Base-by-base conservation (phyloP, 2,329 filamentous ascomycete species). In the Fusarium tupiense region DNA sequence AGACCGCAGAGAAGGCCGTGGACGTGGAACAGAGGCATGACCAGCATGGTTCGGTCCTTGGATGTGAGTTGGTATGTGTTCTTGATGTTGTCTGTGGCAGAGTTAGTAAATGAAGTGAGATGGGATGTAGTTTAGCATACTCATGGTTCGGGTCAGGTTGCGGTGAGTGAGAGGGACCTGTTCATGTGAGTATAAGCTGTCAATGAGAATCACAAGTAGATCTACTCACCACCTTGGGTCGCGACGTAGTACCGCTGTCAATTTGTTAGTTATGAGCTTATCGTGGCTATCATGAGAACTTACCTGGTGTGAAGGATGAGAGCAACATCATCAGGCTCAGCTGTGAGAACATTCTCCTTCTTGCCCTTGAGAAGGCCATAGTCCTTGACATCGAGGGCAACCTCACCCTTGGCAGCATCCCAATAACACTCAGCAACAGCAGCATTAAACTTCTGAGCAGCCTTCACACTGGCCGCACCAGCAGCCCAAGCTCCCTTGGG, bases 1-100 rank as follows among this genome's bases (percentile, higher is more conserved):
- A 97, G 93, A 26, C 90, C 94, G 69, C 94, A 95, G 20, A 97
- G 87, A 6, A 97, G 88, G n/a, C 94, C 94, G 80, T 96, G 94
- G 56, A 97, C 94, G 83, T 97, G 94, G 87, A 97, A 97, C 5
- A 97, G 88, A 24, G 94, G 94, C 94, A 97, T 97, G 69, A 97
- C 94, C 22, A 97, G 88, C 88, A 95, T 92, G 35, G 94, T 96
- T 53, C 94, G 90, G 82, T 97, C 94, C 60, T 87, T 81, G 11
- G 90, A 82, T 1, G 90, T 91, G 69, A 97, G 88, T 64, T 92
- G 83, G 81, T 97, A 97, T 12, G 94, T 97, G 67, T 88, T 86
- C 79, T 92, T 88, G 80, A 97, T 94, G 83, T 96, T 97, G 78
- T 88, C 89, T 91, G 74, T 3, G 11, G 35, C 8, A 11, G 14